Conservation (phyloP, 179 eudicot species). For the Silene noctiflora region DNA sequence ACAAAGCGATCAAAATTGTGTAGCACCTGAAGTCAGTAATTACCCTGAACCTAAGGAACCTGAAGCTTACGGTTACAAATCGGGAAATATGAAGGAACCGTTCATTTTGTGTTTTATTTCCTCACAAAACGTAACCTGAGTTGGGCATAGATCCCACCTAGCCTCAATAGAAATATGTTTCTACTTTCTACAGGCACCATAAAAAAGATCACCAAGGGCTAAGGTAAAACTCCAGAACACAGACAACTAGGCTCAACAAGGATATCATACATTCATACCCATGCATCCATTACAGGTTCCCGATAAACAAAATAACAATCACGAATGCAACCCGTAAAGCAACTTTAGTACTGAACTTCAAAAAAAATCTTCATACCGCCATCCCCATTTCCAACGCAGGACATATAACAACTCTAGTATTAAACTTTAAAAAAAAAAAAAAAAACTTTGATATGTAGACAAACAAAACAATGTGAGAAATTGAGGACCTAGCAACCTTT, state of each 20-base stretch:
- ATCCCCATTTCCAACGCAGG: neutral
- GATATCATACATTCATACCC: neutral
- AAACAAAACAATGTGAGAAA: neutral
- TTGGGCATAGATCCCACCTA: neutral
- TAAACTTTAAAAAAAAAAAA: too few species aligned
- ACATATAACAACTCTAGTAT: too few species aligned
- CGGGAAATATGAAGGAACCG: neutral
- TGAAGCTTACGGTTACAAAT: neutral
- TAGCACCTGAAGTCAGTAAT: neutral
- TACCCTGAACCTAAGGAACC: neutral
- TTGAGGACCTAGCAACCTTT: constrained; percentile 30
- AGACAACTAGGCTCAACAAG: neutral
- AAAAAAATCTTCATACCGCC: neutral
- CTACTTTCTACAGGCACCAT: neutral
- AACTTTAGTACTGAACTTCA: neutral
- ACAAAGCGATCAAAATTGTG: neutral
- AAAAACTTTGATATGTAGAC: neutral
- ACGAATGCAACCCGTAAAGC: neutral
- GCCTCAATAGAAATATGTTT: neutral
- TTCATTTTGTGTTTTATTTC: neutral
- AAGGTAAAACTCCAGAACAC: neutral
- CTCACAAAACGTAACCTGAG: neutral
- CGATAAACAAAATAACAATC: neutral
- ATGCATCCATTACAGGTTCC: neutral
- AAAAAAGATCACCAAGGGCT: neutral